These are phyloP conservation scores for Suillus cothurnatus DNA, from an alignment of 768 basidiomycete genomes.

Conservation along the genomic window DNA sequence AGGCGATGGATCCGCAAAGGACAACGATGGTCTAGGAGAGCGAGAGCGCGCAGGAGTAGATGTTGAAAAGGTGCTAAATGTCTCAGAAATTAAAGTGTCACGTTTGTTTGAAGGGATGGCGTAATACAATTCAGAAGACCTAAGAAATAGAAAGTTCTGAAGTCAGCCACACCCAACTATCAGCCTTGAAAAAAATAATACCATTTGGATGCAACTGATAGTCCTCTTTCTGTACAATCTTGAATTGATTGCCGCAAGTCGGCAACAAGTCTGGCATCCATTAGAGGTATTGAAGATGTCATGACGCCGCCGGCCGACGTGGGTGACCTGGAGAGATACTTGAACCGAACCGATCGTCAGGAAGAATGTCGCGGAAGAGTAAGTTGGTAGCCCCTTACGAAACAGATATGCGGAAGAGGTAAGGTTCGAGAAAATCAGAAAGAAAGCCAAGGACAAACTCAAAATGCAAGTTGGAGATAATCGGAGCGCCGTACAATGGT, in stretches of 20 bases:
- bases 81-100: conserved; percentile 28
- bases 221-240: conserved; percentile 75
- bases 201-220: conserved; percentile 78
- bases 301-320: not conserved
- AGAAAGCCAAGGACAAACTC: conserved; percentile 5
- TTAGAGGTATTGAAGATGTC: conserved; percentile 16
- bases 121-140: conserved; percentile 78
- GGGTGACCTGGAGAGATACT: not conserved
- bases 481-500: not conserved
- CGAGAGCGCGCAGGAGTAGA: conserved; percentile 59
- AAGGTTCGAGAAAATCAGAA: conserved; percentile 4
- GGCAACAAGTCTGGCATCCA: conserved; percentile 54
- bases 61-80: conserved; percentile 48
- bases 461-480: not conserved
- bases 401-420: not conserved
- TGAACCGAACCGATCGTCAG: not conserved
- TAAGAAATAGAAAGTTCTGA: conserved; percentile 32
- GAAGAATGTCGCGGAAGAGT: not conserved
- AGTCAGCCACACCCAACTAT: conserved; percentile 15
- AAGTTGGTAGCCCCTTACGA: not conserved
- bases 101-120: conserved; percentile 56
- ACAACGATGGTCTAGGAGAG: conserved; percentile 40
- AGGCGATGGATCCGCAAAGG: conserved; percentile 34
- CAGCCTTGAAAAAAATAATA: conserved; percentile 31
- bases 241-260: conserved; percentile 63